These are phyloP conservation scores for Saccharum officinarum DNA, from an alignment of 176 grass and related monocot species.

Conservation along the genomic window DNA sequence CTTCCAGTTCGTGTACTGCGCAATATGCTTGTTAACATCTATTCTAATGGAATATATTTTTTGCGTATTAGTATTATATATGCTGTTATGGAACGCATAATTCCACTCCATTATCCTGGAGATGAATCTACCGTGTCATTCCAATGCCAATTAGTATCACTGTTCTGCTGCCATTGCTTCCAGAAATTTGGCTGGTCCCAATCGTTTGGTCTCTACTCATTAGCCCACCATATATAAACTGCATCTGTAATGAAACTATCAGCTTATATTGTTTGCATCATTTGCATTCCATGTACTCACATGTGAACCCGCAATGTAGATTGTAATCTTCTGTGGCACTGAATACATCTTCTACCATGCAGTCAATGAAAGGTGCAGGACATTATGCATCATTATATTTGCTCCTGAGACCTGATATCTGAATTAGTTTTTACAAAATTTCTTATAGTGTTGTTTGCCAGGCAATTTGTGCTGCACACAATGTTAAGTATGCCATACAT, in stretches of 20 bases:
- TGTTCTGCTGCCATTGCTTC: neutral
- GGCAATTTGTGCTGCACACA: neutral
- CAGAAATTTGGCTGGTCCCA: neutral
- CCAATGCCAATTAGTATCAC: neutral
- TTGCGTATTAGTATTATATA: neutral
- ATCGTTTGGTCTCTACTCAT: neutral
- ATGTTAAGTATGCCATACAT: neutral
- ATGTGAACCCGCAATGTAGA: neutral
- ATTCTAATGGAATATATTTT: neutral
- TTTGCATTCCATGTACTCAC: neutral
- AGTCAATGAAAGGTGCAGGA: neutral
- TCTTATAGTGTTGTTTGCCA: neutral
- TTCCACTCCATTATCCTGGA: neutral
- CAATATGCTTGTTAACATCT: neutral
- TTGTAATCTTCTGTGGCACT: neutral
- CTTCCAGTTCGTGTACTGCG: neutral
- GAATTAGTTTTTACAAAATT: neutral
- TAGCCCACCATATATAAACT: neutral
- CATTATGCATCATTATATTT: neutral
- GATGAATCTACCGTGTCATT: neutral
- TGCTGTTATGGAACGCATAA: neutral
- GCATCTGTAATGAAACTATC: neutral
- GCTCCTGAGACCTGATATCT: neutral
- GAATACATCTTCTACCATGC: neutral
- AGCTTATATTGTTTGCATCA: neutral